Conservation (phyloP, 2,329 filamentous ascomycete genomes). For the Onygenales sp. region DNA sequence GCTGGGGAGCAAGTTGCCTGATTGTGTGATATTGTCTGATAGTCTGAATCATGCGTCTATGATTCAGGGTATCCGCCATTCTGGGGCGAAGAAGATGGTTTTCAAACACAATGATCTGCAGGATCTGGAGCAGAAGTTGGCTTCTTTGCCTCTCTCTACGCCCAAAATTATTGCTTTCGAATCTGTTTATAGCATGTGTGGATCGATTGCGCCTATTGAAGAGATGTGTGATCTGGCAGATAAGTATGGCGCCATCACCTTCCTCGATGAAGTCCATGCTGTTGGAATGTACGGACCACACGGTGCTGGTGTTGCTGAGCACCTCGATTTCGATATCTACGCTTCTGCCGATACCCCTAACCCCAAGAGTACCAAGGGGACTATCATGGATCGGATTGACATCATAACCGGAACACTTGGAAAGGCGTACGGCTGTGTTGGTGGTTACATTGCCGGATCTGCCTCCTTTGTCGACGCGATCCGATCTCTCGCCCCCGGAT, state of each 20-base stretch:
- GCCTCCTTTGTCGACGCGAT: conserved; percentile 81
- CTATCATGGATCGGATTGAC: conserved; percentile 89
- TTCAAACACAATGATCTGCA: conserved; percentile 98
- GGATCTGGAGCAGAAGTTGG: conserved; percentile 86
- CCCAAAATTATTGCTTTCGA: conserved; percentile 99
- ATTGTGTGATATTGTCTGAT: conserved; percentile 96
- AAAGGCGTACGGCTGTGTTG: conserved; percentile 96
- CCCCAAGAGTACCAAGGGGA: conserved; percentile 48
- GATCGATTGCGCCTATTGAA: conserved; percentile 90
- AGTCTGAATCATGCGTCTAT: conserved; percentile 97
- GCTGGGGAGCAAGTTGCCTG: conserved; percentile 89
- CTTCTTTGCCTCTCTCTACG: conserved; percentile 69
- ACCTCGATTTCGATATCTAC: conserved; percentile 88
- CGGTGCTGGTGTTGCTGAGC: conserved; percentile 92
- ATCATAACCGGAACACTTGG: conserved; percentile 97
- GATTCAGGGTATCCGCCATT: conserved; percentile 98
- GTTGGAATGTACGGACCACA: conserved; percentile 98
- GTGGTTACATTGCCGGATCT: conserved; percentile 92
- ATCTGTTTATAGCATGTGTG: conserved; percentile 99
- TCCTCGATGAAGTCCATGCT: conserved; percentile 96
- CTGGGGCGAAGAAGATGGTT: conserved; percentile 91
- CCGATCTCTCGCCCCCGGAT: conserved; percentile 87
- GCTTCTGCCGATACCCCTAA: conserved; percentile 54
- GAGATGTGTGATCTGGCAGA: conserved; percentile 93
- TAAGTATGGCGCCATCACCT: conserved; percentile 95